phyloP scores from a whole-genome alignment of 2,329 filamentous ascomycete species.

The Cladorrhinum sp. region DNA sequence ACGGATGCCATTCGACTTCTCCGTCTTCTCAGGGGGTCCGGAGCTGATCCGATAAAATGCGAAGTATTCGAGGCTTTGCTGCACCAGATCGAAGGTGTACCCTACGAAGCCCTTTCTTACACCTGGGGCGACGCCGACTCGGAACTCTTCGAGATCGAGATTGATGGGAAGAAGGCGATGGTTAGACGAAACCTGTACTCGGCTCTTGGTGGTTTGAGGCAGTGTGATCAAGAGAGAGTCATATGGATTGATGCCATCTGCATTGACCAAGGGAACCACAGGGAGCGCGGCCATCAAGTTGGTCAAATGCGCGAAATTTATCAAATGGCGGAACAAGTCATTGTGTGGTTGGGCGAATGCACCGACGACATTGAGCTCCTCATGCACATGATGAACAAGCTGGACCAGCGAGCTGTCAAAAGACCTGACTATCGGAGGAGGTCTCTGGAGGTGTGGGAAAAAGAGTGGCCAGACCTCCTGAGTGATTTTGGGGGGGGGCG shows the following conservation, averaged over 20 bases:
- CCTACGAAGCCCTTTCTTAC: slow-evolving; percentile 26
- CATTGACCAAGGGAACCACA: slow-evolving; percentile 14
- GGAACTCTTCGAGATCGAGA: not conserved
- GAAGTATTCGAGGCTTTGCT: slow-evolving; percentile 19
- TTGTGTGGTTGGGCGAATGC: slow-evolving; percentile 15
- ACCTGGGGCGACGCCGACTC: no score
- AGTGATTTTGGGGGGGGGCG: not conserved
- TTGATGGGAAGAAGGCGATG: not conserved
- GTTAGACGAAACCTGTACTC: slow-evolving; percentile 14
- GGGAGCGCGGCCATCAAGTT: slow-evolving; percentile 14
- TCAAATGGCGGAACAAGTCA: slow-evolving; percentile 12
- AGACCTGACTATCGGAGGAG: slow-evolving; percentile 1
- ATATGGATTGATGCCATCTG: no score
- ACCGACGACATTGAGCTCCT: not conserved
- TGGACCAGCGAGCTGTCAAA: not conserved
- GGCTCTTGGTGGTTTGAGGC: slow-evolving; percentile 10
- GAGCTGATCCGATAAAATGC: slow-evolving; percentile 9
- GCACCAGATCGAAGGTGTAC: slow-evolving; percentile 1
- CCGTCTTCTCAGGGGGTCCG: not conserved
- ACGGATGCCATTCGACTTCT: not conserved
- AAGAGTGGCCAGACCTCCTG: slow-evolving; percentile 2
- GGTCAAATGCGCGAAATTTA: slow-evolving; percentile 18
- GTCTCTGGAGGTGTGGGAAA: slow-evolving; percentile 1
- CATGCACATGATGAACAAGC: slow-evolving; percentile 2
- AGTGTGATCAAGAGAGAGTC: slow-evolving; percentile 8